Evolutionary conservation across 1,284 basidiomycete genomes (phyloP).

Genomic region (Tremellales sp.): DNA sequence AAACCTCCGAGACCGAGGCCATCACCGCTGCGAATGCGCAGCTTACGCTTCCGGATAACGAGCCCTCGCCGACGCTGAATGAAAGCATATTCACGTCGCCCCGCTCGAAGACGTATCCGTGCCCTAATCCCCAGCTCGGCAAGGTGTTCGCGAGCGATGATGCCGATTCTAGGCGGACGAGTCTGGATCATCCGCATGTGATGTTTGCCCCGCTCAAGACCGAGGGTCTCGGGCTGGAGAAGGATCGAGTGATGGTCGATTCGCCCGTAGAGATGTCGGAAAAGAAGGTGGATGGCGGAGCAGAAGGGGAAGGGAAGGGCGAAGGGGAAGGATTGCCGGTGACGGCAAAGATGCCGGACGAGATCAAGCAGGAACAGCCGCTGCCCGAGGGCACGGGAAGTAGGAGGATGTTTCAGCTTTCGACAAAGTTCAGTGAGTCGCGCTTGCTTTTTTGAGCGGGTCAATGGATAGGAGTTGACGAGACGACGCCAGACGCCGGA

Average conservation of each 20-base stretch:
- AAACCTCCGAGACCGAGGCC: slow-evolving; percentile 27
- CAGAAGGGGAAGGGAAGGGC: neutral
- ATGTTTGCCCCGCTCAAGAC: slow-evolving; percentile 15
- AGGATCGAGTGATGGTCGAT: too few relatives aligned
- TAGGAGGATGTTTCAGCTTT: slow-evolving; percentile 45
- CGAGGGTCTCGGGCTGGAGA: neutral
- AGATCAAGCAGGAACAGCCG: slow-evolving; percentile 1
- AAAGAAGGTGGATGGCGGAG: neutral
- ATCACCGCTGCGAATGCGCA: slow-evolving; percentile 25
- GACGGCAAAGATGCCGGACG: slow-evolving; percentile 8
- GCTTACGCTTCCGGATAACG: slow-evolving; percentile 21
- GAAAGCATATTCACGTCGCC: slow-evolving; percentile 15
- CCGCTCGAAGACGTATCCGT: slow-evolving; percentile 29
- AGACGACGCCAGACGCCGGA: slow-evolving; percentile 48
- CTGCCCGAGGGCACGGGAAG: slow-evolving; percentile 36
- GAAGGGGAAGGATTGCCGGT: slow-evolving; percentile 7
- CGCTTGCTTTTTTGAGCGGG: neutral
- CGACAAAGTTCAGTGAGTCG: slow-evolving; percentile 45
- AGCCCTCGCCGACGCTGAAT: slow-evolving; percentile 35
- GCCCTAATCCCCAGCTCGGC: neutral
- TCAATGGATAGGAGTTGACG: neutral
- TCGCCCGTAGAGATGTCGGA: slow-evolving; percentile 10
- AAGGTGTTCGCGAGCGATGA: neutral
- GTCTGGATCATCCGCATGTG: slow-evolving; percentile 10
- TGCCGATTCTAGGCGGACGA: neutral